Evolutionary conservation across 768 basidiomycete genomes (phyloP).

Genomic region (Austroboletus eburneus): DNA sequence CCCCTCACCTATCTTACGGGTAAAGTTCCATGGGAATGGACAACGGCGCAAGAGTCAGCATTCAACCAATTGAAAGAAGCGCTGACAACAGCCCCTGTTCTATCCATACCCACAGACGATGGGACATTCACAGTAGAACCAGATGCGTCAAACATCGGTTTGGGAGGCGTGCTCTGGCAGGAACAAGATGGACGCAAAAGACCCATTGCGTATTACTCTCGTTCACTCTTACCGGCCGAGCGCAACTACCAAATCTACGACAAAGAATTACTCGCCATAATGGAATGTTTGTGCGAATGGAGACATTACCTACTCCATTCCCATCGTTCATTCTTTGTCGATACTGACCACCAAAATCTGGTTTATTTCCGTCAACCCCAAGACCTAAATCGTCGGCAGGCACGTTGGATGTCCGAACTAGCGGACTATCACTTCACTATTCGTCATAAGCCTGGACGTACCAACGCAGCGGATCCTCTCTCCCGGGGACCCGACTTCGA

Average conservation of each 20-base stretch:
- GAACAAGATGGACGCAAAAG: background rate
- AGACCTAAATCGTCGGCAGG: background rate
- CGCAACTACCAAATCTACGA: background rate
- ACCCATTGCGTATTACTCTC: background rate
- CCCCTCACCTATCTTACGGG: background rate
- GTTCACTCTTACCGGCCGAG: background rate
- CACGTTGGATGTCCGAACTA: background rate
- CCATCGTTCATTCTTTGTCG: background rate
- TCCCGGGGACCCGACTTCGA: background rate
- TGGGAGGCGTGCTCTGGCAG: background rate
- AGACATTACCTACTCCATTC: background rate
- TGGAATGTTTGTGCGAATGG: background rate
- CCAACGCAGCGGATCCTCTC: background rate
- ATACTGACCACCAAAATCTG: background rate
- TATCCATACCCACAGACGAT: background rate
- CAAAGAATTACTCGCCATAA: background rate
- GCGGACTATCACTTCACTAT: background rate
- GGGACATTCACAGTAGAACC: background rate
- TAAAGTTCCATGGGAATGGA: background rate
- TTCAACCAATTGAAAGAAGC: background rate
- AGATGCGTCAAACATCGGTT: background rate
- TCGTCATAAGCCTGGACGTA: background rate
- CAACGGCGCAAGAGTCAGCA: background rate
- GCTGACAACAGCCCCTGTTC: background rate
- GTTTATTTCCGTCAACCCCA: background rate